A percentile compares a stretch with the other conserved stretches of the same genome.
Conservation (phyloP, 1,284 basidiomycete species). For the Entoloma clypeatum region DNA sequence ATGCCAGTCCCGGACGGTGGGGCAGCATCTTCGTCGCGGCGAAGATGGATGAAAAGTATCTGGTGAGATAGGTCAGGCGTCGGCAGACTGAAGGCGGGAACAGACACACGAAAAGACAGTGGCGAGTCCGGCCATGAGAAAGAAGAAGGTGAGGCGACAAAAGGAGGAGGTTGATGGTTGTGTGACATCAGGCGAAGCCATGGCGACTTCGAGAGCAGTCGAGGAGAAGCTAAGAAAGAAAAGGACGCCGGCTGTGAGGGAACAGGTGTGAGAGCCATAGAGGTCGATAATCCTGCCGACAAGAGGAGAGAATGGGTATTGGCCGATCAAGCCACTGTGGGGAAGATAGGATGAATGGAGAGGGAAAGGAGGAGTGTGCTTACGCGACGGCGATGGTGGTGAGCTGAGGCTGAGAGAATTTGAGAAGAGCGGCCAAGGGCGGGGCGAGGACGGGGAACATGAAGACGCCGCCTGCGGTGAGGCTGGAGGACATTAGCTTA, state of each 20-base stretch:
- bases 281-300: constrained; percentile 57
- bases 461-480: constrained; percentile 72
- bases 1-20: constrained; percentile 56
- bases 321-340: constrained; percentile 60
- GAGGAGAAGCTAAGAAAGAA: constrained; percentile 58
- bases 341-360: background rate
- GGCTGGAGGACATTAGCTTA: constrained; percentile 32
- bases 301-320: constrained; percentile 62
- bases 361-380: constrained; percentile 6
- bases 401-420: constrained; percentile 69
- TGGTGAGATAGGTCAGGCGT: constrained; percentile 23
- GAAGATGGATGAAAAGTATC: constrained; percentile 74
- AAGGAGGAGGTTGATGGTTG: constrained; percentile 43
- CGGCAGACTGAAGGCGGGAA: background rate
- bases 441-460: constrained; percentile 72
- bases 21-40: constrained; percentile 71
- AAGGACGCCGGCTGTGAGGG: constrained; percentile 54
- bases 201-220: constrained; percentile 55
- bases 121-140: constrained; percentile 60
- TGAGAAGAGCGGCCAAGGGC: constrained; percentile 50
- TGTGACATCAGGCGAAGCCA: constrained; percentile 36
- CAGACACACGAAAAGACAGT: constrained; percentile 64
- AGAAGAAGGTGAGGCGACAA: constrained; percentile 51
- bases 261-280: constrained; percentile 61
- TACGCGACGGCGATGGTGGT: constrained; percentile 62